A percentile compares a stretch with the other conserved stretches of the same genome.
phyloP scores from a whole-genome alignment of 345 rosid genomes.

The Eucalyptus regnans region DNA sequence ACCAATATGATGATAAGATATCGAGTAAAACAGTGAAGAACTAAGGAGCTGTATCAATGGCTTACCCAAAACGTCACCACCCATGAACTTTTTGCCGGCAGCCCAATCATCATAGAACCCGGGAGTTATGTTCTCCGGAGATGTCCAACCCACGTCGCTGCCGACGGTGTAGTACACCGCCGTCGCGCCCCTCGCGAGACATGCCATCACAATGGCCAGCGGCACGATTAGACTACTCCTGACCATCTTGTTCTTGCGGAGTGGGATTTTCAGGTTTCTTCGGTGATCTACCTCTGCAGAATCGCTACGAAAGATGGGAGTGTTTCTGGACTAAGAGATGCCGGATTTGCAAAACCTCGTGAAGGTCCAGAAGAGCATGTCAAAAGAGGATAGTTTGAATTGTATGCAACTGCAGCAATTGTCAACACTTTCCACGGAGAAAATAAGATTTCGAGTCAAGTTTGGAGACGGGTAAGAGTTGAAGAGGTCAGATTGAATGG shows the following conservation, averaged over 20 bases:
- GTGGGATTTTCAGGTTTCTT: neutral
- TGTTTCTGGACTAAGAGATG: neutral
- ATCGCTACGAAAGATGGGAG: neutral
- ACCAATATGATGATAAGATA: neutral
- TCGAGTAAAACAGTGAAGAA: neutral
- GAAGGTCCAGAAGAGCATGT: neutral
- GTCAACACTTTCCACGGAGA: neutral
- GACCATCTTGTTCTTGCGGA: neutral
- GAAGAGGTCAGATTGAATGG: neutral
- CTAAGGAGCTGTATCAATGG: neutral
- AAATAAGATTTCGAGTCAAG: neutral
- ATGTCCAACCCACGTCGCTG: neutral
- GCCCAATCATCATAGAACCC: slow-evolving; percentile 7
- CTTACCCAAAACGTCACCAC: slow-evolving; percentile 8
- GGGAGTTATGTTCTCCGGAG: neutral
- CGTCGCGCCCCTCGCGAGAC: rapidly evolving
- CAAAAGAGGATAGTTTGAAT: neutral
- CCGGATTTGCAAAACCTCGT: neutral
- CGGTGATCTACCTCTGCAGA: neutral
- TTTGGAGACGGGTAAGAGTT: neutral
- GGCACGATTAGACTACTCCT: neutral
- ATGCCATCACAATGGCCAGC: neutral
- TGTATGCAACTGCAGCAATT: neutral
- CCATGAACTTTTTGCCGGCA: neutral
- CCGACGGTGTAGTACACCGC: neutral